Evolutionary conservation across 441 rosid species (phyloP), one percentile per base, ranked within the genome.

Genomic region (Arabidopsis lyrata): DNA sequence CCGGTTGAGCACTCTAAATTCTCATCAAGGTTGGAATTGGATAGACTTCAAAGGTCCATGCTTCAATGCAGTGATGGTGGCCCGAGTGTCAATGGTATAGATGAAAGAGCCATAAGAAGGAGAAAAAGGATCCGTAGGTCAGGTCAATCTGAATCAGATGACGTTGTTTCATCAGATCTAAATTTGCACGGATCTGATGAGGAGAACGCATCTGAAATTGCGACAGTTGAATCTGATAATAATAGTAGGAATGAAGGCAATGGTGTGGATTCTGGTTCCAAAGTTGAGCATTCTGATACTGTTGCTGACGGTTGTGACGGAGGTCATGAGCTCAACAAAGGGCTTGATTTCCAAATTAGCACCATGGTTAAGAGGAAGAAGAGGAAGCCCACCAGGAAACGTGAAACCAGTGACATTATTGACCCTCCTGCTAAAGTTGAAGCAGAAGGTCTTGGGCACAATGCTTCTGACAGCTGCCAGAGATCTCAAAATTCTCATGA

Each of bases 371-470:
- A 82, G 72, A 93, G 82, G 81, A 96, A 85, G 82, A 96, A 87
- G 82, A 87, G 98, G 77, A 96, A 90, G 66, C 88, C 81, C 29
- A 83, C 79, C 78, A 85, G 94, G 76, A 96, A 90, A 81, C 86
- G 87, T 55, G 80, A 54, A 35, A 71, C 79, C 55, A 74, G 76
- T 72, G 94, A 85, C 66, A 78, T 75, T 49, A 63, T 79, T 53
- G 90, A 88, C 63, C 83, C 72, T 76, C 55, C 73, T 54, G 76
- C 76, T 61, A 80, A 67, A 79, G 60, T 55, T 65, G 86, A 79
- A 35, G 78, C 48, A 10, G 88, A 64, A 71, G 81, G 54, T 78
- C 45, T 80, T 70, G 83, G 80, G 58, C 72, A 72, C 7, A 80
- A 74, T 35, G 52, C 60, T 29, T 71, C 66, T 55, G 77, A 74